Percentiles rank a stretch among this genome's conserved stretches.
phyloP scores from a whole-genome alignment of 2,329 filamentous ascomycete genomes.

The Nemania sp. region DNA sequence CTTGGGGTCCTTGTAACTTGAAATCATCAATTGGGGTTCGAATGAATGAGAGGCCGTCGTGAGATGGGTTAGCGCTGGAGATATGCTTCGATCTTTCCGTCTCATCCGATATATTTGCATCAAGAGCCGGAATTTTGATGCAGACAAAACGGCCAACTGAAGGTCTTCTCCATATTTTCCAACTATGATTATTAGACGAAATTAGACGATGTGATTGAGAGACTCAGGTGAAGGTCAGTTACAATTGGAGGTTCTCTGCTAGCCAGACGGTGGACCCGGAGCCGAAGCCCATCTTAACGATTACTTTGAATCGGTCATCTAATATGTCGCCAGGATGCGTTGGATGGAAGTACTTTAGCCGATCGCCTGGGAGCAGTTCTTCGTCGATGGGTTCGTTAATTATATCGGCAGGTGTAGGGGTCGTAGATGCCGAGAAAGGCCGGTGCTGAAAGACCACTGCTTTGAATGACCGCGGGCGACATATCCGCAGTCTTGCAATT shows the following conservation, averaged over 20 bases:
- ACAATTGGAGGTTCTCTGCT: neutral
- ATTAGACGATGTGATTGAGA: neutral
- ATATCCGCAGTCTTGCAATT: too few relatives aligned
- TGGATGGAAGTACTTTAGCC: neutral
- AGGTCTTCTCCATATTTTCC: neutral
- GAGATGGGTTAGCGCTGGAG: neutral
- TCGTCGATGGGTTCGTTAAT: neutral
- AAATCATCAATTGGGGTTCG: neutral
- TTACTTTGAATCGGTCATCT: neutral
- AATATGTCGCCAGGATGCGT: neutral
- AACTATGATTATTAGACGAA: neutral
- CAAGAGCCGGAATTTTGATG: neutral
- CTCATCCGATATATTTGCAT: neutral
- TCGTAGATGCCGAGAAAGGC: too few relatives aligned
- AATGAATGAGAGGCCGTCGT: neutral
- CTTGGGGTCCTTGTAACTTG: neutral
- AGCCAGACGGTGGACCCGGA: constrained; percentile 5
- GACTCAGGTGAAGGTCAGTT: neutral
- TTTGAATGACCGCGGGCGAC: too few relatives aligned
- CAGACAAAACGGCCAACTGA: neutral
- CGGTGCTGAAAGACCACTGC: too few relatives aligned
- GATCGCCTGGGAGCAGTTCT: neutral
- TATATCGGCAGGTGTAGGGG: too few relatives aligned
- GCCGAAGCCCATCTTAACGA: neutral
- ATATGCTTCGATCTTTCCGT: neutral